Percentiles rank a stretch among this genome's conserved stretches.
phyloP scores from a whole-genome alignment of 495 filamentous ascomycete genomes.

The Tuber umbilicatum region DNA sequence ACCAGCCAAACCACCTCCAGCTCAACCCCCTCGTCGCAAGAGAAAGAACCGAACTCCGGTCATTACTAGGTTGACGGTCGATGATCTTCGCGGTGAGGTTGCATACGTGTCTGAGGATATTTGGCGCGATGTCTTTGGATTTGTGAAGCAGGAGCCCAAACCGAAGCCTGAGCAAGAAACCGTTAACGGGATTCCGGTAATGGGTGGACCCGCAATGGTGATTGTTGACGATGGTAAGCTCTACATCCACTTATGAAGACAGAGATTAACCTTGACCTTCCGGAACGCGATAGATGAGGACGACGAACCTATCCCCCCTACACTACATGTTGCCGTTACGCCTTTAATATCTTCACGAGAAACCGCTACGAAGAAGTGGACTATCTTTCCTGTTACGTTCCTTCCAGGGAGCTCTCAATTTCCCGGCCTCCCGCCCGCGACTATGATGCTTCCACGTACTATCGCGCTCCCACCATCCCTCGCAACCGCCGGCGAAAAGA shows the following conservation, averaged over 20 bases:
- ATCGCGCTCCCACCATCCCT: conserved; percentile 61
- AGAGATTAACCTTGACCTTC: background rate
- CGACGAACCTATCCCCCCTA: conserved; percentile 39
- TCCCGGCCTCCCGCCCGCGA: conserved; percentile 59
- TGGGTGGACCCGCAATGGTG: conserved; percentile 4
- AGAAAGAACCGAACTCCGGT: conserved; percentile 53
- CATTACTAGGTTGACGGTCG: conserved; percentile 65
- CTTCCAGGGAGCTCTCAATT: conserved; percentile 45
- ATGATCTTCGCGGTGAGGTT: conserved; percentile 78
- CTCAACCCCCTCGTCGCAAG: conserved; percentile 31
- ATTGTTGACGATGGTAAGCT: conserved; percentile 33
- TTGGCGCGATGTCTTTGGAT: conserved; percentile 71
- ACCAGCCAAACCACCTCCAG: conserved; percentile 16
- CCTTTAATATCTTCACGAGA: conserved; percentile 58
- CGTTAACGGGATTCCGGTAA: conserved; percentile 29
- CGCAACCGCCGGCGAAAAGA: conserved; percentile 51
- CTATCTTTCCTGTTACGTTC: conserved; percentile 68
- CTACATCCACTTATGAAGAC: conserved; percentile 10
- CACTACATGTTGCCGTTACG: conserved; percentile 62
- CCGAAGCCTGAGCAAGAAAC: conserved; percentile 40
- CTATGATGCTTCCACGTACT: conserved; percentile 75
- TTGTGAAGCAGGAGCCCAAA: conserved; percentile 44
- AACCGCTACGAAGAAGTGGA: conserved; percentile 60
- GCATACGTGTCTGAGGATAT: conserved; percentile 83
- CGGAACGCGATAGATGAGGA: conserved; percentile 32